phyloP scores from a whole-genome alignment of 1,139 yeast species.

The Saccharomycopsis crataegensis region DNA sequence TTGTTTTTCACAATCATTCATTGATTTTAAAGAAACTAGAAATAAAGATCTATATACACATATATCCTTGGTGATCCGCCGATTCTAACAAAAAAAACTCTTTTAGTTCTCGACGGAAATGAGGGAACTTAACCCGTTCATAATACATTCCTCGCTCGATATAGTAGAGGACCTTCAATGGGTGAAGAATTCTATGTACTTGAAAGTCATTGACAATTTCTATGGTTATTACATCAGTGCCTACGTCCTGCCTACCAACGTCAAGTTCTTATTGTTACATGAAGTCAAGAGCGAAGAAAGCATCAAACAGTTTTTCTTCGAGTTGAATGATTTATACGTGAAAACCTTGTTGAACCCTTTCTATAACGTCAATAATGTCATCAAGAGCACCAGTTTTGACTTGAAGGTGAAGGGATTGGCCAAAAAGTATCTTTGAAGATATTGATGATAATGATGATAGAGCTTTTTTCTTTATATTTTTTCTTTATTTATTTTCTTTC shows the following conservation, averaged over 20 bases:
- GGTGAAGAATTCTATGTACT: constrained; percentile 53
- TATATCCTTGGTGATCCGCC: too few relatives aligned
- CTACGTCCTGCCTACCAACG: constrained; percentile 81
- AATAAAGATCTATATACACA: neutral
- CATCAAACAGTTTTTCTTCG: constrained; percentile 76
- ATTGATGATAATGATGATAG: neutral
- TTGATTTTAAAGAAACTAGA: neutral
- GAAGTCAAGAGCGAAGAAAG: constrained; percentile 65
- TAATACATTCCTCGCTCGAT: constrained; percentile 83
- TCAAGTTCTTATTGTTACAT: constrained; percentile 73
- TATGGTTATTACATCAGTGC: constrained; percentile 77
- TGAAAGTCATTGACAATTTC: constrained; percentile 79
- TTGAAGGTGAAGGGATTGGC: constrained; percentile 64
- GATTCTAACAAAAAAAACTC: neutral
- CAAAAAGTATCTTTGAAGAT: constrained; percentile 44
- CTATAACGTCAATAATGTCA: constrained; percentile 68
- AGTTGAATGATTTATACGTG: constrained; percentile 79
- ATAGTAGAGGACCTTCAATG: constrained; percentile 85
- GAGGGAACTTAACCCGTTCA: constrained; percentile 78
- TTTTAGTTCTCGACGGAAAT: constrained; percentile 55
- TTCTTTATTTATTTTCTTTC: too few relatives aligned
- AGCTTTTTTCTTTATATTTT: neutral
- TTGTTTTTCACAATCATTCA: neutral
- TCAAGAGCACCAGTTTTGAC: constrained; percentile 71
- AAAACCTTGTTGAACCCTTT: constrained; percentile 85